These are phyloP conservation scores for Corrigiola litoralis DNA, from an alignment of 179 eudicot genomes.

Conservation along the genomic window DNA sequence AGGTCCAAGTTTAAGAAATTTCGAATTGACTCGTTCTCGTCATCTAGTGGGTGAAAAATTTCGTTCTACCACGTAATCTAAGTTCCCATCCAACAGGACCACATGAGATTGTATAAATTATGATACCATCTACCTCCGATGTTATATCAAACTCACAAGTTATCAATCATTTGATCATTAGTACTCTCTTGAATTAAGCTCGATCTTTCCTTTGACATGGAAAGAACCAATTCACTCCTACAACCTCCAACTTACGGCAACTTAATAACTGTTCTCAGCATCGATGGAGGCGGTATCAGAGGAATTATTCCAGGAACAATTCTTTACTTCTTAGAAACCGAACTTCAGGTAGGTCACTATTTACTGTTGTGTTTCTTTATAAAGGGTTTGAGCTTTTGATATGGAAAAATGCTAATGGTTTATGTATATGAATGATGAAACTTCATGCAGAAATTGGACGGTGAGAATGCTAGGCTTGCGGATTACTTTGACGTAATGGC, in stretches of 20 bases:
- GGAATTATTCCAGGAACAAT: constrained; percentile 41
- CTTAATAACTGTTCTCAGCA: constrained; percentile 39
- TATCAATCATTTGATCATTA: too few relatives aligned
- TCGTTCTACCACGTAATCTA: too few relatives aligned
- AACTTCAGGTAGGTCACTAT: constrained; percentile 33
- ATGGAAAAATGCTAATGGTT: too few relatives aligned
- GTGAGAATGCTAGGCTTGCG: constrained; percentile 15
- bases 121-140: too few relatives aligned
- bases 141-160: too few relatives aligned
- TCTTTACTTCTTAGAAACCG: constrained; percentile 33
- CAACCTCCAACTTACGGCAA: constrained; percentile 33
- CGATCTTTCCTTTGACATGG: constrained; percentile 3
- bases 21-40: too few relatives aligned
- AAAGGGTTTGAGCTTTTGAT: background rate
- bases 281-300: constrained; percentile 50
- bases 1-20: too few relatives aligned
- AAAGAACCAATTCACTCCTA: constrained; percentile 18
- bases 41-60: too few relatives aligned
- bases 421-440: too few relatives aligned
- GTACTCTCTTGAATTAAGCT: too few relatives aligned
- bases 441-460: constrained; percentile 18
- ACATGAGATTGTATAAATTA: too few relatives aligned
- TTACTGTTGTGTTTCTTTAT: background rate
- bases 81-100: too few relatives aligned
- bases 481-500: constrained; percentile 23